phyloP scores from a whole-genome alignment of 768 basidiomycete genomes.

The Hygrocybe punicea region DNA sequence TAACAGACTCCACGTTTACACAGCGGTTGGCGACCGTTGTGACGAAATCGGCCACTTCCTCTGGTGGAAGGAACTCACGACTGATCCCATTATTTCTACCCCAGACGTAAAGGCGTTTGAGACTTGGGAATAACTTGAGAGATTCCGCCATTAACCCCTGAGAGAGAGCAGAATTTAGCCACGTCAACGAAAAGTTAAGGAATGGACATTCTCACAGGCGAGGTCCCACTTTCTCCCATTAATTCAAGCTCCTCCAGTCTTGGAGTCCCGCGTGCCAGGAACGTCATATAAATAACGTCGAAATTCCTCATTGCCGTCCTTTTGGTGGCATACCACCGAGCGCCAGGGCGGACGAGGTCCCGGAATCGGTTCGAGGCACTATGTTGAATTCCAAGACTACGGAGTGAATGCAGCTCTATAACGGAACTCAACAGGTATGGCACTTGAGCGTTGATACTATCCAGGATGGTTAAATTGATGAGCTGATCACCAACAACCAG shows the following conservation, averaged over 20 bases:
- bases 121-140: neutral
- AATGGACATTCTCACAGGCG: neutral
- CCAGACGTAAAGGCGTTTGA: neutral
- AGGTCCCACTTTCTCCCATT: neutral
- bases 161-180: neutral
- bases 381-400: constrained; percentile 12
- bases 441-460: constrained; percentile 15
- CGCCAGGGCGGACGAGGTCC: neutral
- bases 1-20: neutral
- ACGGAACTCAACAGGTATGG: constrained; percentile 18
- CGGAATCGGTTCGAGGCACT: neutral
- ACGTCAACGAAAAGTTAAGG: neutral
- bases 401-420: constrained; percentile 14
- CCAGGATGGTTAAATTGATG: constrained; percentile 8
- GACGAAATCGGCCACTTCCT: neutral
- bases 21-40: neutral
- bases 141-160: neutral
- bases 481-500: constrained; percentile 13
- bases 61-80: neutral
- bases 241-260: constrained; percentile 13
- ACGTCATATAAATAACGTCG: neutral
- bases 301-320: constrained; percentile 1
- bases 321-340: constrained; percentile 8
- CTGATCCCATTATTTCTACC: neutral
- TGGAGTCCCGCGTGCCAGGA: constrained; percentile 6